Base-by-base conservation (phyloP, 352 stramenopile genomes). In the Phytophthora sansomeana region DNA sequence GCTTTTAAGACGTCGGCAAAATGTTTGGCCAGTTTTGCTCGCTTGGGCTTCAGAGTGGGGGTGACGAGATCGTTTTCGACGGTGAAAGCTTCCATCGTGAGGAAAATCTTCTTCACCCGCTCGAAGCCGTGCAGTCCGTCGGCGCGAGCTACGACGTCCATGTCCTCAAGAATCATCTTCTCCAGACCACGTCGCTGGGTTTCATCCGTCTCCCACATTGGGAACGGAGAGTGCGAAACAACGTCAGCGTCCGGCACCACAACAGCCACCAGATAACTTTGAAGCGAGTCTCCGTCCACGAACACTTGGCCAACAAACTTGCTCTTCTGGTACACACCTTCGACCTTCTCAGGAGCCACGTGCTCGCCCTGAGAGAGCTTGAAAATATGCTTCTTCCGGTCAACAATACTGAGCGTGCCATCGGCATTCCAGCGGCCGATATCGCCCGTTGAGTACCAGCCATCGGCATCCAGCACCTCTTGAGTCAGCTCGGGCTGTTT, bases 11-110 rank as follows among this genome's bases (percentile, higher is more conserved):
- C 44, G 24, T 52, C 61, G 14, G 80, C 35, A 44, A 90, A 90
- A 54, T 74, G 61, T 17, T 69, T 65, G 44, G 72, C 74, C 30
- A 90, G 76, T 44, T 89, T 72, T 30, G 70, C 69, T 29, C 97
- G 78, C 78, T 98, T 99, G 60, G 98, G 85, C 74, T 99, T 99
- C 78, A 98, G 97, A 2, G 97, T 98, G 14, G 96, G 95, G n/a
- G 97, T 99, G 16, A 98, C 74, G 21, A 98, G 80, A 42, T 83
- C 89, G 58, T 97, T 96, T 17, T 98, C 95, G 4, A 91, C 80
- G 3, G 75, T 86, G 63, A 98, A 98, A 9, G 84, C 67, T 19
- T 97, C 80, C 0, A 78, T 59, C 58, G 94, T 79, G 16, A 98
- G 67, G 69, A 96, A 72, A 24, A 98, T 73, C 53, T 86, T 91